Evolutionary conservation across 257 asterid genomes (phyloP).

Genomic region (Lithospermum erythrorhizon): DNA sequence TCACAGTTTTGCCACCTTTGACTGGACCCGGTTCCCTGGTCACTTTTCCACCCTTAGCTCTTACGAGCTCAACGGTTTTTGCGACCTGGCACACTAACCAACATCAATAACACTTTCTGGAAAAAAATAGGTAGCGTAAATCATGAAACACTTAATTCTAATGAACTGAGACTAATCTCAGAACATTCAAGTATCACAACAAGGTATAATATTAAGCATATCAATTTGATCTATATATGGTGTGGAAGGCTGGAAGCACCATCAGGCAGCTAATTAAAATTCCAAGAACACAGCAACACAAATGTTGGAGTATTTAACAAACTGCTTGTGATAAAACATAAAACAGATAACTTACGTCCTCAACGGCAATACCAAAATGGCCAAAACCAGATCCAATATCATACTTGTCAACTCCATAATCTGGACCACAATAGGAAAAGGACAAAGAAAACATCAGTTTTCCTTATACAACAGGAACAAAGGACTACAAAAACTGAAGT

Average conservation of each 20-base stretch:
- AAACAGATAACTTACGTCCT: slow-evolving; percentile 64
- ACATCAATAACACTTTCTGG: background rate
- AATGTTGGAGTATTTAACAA: background rate
- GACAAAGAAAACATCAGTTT: slow-evolving; percentile 10
- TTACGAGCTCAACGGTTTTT: slow-evolving; percentile 79
- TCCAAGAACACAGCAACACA: background rate
- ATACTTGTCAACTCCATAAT: slow-evolving; percentile 88
- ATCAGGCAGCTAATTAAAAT: background rate
- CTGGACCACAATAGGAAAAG: slow-evolving; percentile 31
- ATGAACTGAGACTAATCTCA: background rate
- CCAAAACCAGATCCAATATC: slow-evolving; percentile 91
- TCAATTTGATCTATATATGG: background rate
- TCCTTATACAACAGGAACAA: slow-evolving; percentile 2
- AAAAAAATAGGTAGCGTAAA: background rate
- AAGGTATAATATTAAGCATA: background rate
- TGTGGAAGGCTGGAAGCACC: too few relatives aligned
- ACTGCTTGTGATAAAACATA: slow-evolving; percentile 3
- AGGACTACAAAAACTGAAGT: slow-evolving; percentile 1
- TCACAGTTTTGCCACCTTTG: slow-evolving; percentile 92
- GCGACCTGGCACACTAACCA: slow-evolving; percentile 40
- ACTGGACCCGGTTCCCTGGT: slow-evolving; percentile 97
- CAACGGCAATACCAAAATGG: slow-evolving; percentile 93
- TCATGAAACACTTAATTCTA: background rate
- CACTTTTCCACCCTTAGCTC: slow-evolving; percentile 94
- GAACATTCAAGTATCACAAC: background rate